A percentile compares a stretch with the other conserved stretches of the same genome.
Evolutionary conservation across 306 rosid species (phyloP).

Genomic region (Elaeagnus macrophylla): DNA sequence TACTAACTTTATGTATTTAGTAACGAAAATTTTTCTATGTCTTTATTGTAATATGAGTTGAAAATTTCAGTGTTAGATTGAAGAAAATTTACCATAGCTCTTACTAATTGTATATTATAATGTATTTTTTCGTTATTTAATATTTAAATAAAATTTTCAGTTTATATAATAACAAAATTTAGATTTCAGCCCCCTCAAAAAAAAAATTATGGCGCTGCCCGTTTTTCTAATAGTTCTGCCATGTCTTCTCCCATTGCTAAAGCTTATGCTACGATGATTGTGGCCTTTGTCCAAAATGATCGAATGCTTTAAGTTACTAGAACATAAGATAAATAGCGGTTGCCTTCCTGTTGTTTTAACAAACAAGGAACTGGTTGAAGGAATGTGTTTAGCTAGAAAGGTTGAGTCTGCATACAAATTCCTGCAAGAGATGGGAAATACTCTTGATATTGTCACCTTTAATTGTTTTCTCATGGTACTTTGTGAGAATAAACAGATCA

Average conservation of each 20-base stretch:
- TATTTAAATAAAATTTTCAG: too few species aligned
- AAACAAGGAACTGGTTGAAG: conserved; percentile 75
- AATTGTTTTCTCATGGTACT: conserved; percentile 89
- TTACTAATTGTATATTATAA: too few species aligned
- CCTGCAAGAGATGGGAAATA: conserved; percentile 88
- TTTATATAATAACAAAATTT: too few species aligned
- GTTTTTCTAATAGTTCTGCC: too few species aligned
- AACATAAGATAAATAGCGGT: conserved; percentile 66
- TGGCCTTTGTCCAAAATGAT: conserved; percentile 57
- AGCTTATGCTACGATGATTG: conserved; percentile 64
- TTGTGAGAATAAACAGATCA: conserved; percentile 55
- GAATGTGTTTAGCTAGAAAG: conserved; percentile 75
- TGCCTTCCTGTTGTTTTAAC: conserved; percentile 88
- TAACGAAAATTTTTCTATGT: too few species aligned
- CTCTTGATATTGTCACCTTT: conserved; percentile 75
- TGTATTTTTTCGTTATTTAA: too few species aligned
- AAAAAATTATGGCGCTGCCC: too few species aligned
- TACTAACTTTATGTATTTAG: too few species aligned
- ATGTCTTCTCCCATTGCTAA: conserved; percentile 79
- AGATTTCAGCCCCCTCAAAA: too few species aligned
- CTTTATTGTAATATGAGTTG: too few species aligned
- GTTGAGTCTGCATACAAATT: conserved; percentile 66
- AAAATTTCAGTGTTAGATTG: too few species aligned
- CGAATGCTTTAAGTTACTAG: conserved; percentile 54
- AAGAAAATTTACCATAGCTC: too few species aligned